Evolutionary conservation across 2,329 filamentous ascomycete species (phyloP).

Genomic region (Phialophora verrucosa): DNA sequence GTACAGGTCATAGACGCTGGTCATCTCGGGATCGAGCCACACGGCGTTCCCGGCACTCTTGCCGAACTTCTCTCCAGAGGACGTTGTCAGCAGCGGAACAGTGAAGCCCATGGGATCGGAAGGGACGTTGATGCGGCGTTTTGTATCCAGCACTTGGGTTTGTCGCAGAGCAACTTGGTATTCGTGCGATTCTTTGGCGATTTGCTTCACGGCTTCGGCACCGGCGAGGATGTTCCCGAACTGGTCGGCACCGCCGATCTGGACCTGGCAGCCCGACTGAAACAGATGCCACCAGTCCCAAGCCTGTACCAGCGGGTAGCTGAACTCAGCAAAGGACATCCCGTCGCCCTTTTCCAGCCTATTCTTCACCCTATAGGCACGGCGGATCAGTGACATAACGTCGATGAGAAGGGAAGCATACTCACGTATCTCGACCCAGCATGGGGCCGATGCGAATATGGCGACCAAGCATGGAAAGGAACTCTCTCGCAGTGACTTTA

Average conservation of each 20-base stretch:
- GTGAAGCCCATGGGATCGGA: conserved; percentile 79
- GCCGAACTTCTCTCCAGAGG: conserved; percentile 86
- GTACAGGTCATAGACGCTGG: conserved; percentile 83
- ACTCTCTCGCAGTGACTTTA: conserved; percentile 71
- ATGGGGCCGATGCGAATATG: conserved; percentile 81
- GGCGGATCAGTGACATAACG: background rate
- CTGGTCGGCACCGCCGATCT: conserved; percentile 95
- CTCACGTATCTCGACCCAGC: conserved; percentile 85
- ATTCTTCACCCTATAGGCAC: conserved; percentile 67
- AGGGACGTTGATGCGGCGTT: conserved; percentile 39
- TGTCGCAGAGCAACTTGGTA: conserved; percentile 41
- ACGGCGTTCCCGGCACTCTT: conserved; percentile 94
- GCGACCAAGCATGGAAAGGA: conserved; percentile 74
- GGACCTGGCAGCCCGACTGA: conserved; percentile 73
- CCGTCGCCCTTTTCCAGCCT: conserved; percentile 85
- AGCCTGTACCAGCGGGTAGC: conserved; percentile 89
- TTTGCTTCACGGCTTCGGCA: conserved; percentile 80
- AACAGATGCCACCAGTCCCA: conserved; percentile 98
- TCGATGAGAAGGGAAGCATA: background rate
- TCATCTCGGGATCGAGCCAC: conserved; percentile 86
- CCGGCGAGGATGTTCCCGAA: conserved; percentile 95
- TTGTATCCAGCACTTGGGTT: conserved; percentile 22
- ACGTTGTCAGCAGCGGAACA: conserved; percentile 84
- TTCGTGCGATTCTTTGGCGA: conserved; percentile 63
- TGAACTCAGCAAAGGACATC: conserved; percentile 92